Conservation (phyloP, 2,329 filamentous ascomycete species). For the Pochonia chlamydosporia region DNA sequence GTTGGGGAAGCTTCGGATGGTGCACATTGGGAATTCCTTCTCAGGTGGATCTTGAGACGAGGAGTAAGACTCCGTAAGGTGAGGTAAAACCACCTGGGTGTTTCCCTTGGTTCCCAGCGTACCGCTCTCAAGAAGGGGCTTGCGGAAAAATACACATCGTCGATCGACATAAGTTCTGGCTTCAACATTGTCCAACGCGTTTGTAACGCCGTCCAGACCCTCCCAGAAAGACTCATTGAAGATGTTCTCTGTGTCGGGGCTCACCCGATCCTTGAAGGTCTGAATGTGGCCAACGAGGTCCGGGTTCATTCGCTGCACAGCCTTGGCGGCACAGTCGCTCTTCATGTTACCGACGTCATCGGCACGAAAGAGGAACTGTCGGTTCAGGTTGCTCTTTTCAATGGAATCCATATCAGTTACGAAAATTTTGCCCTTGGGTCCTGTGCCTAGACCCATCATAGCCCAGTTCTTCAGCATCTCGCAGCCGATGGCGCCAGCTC, state of each 20-base stretch:
- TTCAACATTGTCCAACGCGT: constrained; percentile 95
- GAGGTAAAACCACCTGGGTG: constrained; percentile 89
- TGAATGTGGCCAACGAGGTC: constrained; percentile 82
- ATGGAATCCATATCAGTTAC: constrained; percentile 99
- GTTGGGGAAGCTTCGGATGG: constrained; percentile 94
- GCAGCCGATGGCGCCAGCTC: constrained; percentile 93
- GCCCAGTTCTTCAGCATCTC: constrained; percentile 99
- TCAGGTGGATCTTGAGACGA: constrained; percentile 92
- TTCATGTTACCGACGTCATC: constrained; percentile 94
- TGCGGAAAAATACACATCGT: constrained; percentile 96
- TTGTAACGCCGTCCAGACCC: constrained; percentile 83
- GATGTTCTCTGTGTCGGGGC: constrained; percentile 83
- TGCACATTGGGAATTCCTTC: constrained; percentile 99
- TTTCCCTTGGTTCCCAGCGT: constrained; percentile 99
- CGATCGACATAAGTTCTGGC: constrained; percentile 94
- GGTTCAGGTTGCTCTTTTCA: constrained; percentile 97
- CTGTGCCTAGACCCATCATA: constrained; percentile 91
- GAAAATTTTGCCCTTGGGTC: constrained; percentile 80
- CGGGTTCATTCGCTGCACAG: constrained; percentile 94
- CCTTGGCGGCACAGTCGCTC: constrained; percentile 86
- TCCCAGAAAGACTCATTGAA: constrained; percentile 95
- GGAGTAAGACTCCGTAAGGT: constrained; percentile 93
- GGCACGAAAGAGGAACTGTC: constrained; percentile 91
- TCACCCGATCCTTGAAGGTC: constrained; percentile 82
- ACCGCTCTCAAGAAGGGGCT: constrained; percentile 91